Evolutionary conservation across 306 rosid genomes (phyloP).

Genomic region (Boehmeria nivea): DNA sequence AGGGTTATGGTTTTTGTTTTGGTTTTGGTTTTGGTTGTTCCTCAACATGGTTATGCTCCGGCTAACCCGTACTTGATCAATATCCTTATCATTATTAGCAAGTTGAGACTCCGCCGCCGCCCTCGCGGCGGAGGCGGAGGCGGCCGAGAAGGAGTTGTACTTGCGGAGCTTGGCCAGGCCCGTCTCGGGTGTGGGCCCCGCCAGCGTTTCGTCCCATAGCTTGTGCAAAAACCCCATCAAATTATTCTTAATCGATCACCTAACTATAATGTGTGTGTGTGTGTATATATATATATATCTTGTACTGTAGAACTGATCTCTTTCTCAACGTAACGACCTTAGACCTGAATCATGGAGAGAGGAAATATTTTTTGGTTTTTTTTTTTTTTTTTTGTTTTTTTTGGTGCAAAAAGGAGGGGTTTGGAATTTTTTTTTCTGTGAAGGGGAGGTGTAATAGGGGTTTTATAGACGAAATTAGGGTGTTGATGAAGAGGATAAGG

Average conservation of each 20-base stretch:
- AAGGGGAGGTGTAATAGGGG: neutral
- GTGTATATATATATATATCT: too few relatives aligned
- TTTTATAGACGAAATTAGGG: slow-evolving; percentile 30
- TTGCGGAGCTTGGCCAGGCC: slow-evolving; percentile 87
- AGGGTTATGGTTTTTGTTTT: slow-evolving; percentile 8
- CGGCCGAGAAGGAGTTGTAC: slow-evolving; percentile 40
- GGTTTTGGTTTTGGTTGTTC: slow-evolving; percentile 10
- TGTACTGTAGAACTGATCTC: too few relatives aligned
- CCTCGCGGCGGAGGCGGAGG: neutral
- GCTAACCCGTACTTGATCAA: slow-evolving; percentile 37
- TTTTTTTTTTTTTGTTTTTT: slow-evolving; percentile 7
- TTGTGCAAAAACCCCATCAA: slow-evolving; percentile 76
- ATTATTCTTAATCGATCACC: neutral
- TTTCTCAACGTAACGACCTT: too few relatives aligned
- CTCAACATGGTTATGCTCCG: slow-evolving; percentile 68
- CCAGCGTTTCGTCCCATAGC: slow-evolving; percentile 96
- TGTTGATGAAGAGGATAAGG: neutral
- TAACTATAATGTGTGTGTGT: too few relatives aligned
- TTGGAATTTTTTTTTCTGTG: neutral
- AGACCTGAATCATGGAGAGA: slow-evolving; percentile 2
- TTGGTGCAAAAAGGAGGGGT: neutral
- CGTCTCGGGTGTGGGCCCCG: slow-evolving; percentile 88
- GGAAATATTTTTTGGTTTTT: slow-evolving; percentile 12
- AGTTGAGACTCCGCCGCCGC: neutral
- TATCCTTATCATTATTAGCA: neutral